A percentile compares a stretch with the other conserved stretches of the same genome.
These are phyloP conservation scores for Globisporangium spinosum DNA, from an alignment of 352 stramenopile genomes.

Conservation along the genomic window DNA sequence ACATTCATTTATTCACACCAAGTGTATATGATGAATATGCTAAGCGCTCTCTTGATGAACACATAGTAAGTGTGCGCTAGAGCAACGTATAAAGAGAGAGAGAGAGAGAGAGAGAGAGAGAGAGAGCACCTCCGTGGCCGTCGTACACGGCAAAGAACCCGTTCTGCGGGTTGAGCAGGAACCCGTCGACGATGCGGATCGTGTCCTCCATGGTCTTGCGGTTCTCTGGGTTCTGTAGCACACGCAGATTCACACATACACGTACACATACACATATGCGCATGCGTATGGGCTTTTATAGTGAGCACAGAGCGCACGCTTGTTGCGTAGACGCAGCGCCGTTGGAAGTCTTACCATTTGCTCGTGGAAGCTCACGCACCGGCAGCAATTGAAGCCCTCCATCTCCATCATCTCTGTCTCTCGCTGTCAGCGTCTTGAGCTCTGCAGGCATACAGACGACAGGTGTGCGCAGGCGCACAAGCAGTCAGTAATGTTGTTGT, in stretches of 20 bases:
- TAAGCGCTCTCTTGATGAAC: neutral
- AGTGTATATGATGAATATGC: neutral
- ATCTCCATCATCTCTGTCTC: slow-evolving; percentile 1
- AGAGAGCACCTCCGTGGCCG: slow-evolving; percentile 58
- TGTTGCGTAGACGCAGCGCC: no score
- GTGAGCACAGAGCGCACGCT: neutral
- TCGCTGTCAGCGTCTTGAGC: neutral
- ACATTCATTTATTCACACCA: neutral
- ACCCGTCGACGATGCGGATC: slow-evolving; percentile 67
- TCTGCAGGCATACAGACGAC: neutral
- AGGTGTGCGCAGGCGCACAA: neutral
- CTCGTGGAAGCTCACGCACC: slow-evolving; percentile 66
- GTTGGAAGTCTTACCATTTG: slow-evolving; percentile 50
- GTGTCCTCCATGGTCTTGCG: slow-evolving; percentile 86
- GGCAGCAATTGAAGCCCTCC: slow-evolving; percentile 49
- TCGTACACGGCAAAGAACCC: slow-evolving; percentile 82
- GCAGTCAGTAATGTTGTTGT: neutral
- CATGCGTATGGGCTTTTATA: neutral
- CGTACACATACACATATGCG: neutral
- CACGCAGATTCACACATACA: neutral
- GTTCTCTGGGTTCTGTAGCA: slow-evolving; percentile 55
- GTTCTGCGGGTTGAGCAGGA: slow-evolving; percentile 42
- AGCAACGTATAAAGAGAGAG: neutral
- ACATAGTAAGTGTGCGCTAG: neutral
- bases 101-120: neutral